Evolutionary conservation across 192 early-diverging fungal genomes (phyloP), one percentile per base, ranked within the genome.

Genomic region (Ambispora gerdemannii): DNA sequence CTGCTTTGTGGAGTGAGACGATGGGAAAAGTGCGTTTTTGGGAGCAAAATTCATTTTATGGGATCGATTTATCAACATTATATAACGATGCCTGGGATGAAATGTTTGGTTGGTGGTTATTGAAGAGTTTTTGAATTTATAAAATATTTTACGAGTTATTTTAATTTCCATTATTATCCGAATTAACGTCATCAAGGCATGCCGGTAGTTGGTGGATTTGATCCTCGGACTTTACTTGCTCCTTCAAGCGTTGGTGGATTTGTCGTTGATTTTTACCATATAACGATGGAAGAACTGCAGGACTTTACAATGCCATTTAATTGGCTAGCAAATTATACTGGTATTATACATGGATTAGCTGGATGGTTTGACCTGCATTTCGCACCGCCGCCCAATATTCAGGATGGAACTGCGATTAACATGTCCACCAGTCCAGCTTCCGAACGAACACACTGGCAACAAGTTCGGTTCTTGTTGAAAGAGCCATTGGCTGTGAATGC

Each of bases 381-480:
- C 82, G 85, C 83, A 15, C 86, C 89, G 31, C 83, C 85, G 27
- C 62, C 77, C 1, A 75, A 78, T 6, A 75, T 76, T 0, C 65
- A 49, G 2, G 61, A 80, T 24, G 86, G 84, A 3, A 83, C 87
- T 38, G 84, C 87, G n/a, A 74, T 85, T 17, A 70, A 80, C n/a
- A 90, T 98, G 84, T 90, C 91, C 6, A 98, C 96, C 6, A 82
- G 84, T 6, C 96, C 96, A 4, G 69, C 83, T 30, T 86, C 93
- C 2, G 92, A 95, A 38, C 87, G 89, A 4, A 99, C 97, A 4
- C 97, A 99, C 74, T 99, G 97, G 97, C 96, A 98, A 72, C 96
- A 98, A 77, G 92, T 95, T 19, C 88, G 96, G 8, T 89, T 98
- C 77, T 70, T 98, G 65, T 86, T 97, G 32, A 89, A 89, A 74